A percentile compares a stretch with the other conserved stretches of the same genome.
phyloP scores from a whole-genome alignment of 306 rosid species.

The Vigna unguiculata region DNA sequence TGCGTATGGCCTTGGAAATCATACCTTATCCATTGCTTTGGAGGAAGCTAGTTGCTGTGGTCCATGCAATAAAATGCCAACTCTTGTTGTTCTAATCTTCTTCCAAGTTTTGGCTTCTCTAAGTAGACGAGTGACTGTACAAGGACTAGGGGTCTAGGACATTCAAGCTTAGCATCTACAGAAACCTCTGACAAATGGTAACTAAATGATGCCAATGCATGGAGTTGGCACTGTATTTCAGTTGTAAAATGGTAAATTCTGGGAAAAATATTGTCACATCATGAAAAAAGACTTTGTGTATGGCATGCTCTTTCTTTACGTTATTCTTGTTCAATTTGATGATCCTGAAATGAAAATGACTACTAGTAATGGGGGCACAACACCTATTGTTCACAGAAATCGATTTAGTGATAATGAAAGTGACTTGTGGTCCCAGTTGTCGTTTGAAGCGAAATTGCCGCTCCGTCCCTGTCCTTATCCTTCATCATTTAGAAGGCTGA shows the following conservation, averaged over 20 bases:
- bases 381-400: neutral
- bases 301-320: no score
- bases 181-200: neutral
- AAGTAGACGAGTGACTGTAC: neutral
- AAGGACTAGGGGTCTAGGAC: neutral
- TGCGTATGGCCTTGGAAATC: neutral
- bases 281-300: no score
- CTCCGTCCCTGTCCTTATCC: neutral
- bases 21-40: constrained; percentile 37
- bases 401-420: constrained; percentile 1
- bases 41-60: constrained; percentile 17
- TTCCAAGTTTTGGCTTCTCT: neutral
- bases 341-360: neutral
- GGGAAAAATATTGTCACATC: neutral
- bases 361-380: neutral
- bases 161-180: neutral
- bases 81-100: neutral
- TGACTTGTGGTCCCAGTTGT: constrained; percentile 15
- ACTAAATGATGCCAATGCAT: neutral
- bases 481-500: neutral
- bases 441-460: neutral
- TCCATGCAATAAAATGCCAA: neutral
- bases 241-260: neutral
- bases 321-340: neutral
- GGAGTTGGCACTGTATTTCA: neutral